Conservation (phyloP, 805 yeast species). For the Zygosaccharomyces pseudorouxii region DNA sequence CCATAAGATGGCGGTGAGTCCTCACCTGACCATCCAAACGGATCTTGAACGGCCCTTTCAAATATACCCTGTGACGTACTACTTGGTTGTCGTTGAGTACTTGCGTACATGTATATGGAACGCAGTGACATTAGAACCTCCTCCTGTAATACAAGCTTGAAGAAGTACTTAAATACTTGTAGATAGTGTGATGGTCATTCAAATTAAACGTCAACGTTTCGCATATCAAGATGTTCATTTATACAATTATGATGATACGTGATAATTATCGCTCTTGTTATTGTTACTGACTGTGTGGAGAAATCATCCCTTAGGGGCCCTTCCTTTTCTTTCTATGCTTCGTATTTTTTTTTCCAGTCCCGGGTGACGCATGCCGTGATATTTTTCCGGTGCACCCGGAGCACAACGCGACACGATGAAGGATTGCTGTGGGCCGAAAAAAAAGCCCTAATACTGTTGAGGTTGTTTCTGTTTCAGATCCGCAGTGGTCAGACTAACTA, state of each 20-base stretch:
- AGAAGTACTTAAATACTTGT: background rate
- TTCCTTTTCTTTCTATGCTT: background rate
- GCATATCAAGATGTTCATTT: too few species aligned
- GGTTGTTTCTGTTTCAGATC: background rate
- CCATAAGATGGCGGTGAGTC: background rate
- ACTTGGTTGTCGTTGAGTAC: background rate
- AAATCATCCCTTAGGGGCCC: background rate
- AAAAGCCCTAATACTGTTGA: background rate
- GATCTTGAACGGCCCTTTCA: constrained; percentile 29
- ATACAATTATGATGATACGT: background rate
- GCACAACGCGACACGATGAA: background rate
- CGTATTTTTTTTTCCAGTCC: background rate
- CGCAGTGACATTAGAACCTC: constrained; percentile 1
- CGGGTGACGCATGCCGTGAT: background rate
- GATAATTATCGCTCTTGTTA: background rate
- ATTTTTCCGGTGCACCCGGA: background rate
- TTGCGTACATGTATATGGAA: constrained; percentile 3
- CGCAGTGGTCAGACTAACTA: too few species aligned
- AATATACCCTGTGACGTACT: constrained; percentile 36
- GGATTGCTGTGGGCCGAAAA: background rate
- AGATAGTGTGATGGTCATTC: background rate
- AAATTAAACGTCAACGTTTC: too few species aligned
- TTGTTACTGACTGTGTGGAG: background rate
- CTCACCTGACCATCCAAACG: constrained; percentile 19
- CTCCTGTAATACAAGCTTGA: background rate